Evolutionary conservation across 2,329 filamentous ascomycete genomes (phyloP), one percentile per base, ranked within the genome.

Genomic region (Saccharata proteae): DNA sequence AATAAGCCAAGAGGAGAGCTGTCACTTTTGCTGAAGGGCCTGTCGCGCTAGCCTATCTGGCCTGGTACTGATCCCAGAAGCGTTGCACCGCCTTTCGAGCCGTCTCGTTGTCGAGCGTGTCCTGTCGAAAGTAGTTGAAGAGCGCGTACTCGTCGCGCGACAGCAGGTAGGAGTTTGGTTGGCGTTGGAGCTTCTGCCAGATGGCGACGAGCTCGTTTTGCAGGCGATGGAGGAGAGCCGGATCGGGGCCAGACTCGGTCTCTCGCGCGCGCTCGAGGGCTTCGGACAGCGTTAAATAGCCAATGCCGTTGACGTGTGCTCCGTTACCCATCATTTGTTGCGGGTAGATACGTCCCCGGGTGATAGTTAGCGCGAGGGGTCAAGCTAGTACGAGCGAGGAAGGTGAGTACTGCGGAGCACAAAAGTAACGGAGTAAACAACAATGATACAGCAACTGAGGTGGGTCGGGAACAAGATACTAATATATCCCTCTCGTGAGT

Each of bases 81-180:
- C 69, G 65, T 38, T 60, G 64, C 30, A 71, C 64, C 8, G 69
- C 69, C 30, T 55, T 57, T 43, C 64, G 62, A 14, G 68, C 62
- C 29, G 69, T 46, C 16, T 55, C 48, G 11, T 58, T 59, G 37
- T 71, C 69, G 17, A 60, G 52, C 48, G 79, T 84, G 7, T 77
- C 70, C 39, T 69, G 57, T 39, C 80, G 77, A 54, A 80, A 88
- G 55, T 78, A 88, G 62, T 90, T 92, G 71, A 92, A 85, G 38
- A 92, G 67, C 33, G 80, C 74, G 47, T 90, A 92, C 57, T 93
- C 83, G 54, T 83, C 74, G 39, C 69, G 64, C 19, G 64, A 74
- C 62, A 92, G 74, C 40, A 90, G 56, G 54, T 88, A 92, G n/a
- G 64, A 62, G 30, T 69, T 58, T 2, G 80, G 80, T 18, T 77